phyloP scores from a whole-genome alignment of 371 early-diverging fungal species.

The Lichtheimia ornata region DNA sequence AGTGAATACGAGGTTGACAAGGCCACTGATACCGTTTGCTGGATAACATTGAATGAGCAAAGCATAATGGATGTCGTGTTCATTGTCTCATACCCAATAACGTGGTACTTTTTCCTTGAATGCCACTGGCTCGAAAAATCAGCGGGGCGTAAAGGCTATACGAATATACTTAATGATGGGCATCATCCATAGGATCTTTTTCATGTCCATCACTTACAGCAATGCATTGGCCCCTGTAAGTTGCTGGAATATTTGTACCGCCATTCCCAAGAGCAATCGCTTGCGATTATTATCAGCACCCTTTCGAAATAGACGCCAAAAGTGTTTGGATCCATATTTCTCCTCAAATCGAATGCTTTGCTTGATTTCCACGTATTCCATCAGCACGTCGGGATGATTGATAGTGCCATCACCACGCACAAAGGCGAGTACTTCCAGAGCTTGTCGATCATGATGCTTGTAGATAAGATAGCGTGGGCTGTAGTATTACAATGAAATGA shows the following conservation, averaged over 20 bases:
- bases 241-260: slow-evolving; percentile 76
- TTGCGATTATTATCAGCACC: slow-evolving; percentile 53
- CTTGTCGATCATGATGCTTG: slow-evolving; percentile 54
- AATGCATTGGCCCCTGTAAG: slow-evolving; percentile 76
- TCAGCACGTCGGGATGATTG: slow-evolving; percentile 39
- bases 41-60: slow-evolving; percentile 5
- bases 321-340: slow-evolving; percentile 60
- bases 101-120: slow-evolving; percentile 48
- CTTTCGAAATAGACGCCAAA: slow-evolving; percentile 61
- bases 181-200: neutral
- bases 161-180: neutral
- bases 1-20: slow-evolving; percentile 68
- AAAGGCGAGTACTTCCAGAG: slow-evolving; percentile 50
- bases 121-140: slow-evolving; percentile 68
- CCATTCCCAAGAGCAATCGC: slow-evolving; percentile 70
- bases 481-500: neutral
- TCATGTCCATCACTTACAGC: slow-evolving; percentile 49
- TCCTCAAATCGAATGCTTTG: slow-evolving; percentile 73
- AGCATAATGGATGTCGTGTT: too few species aligned
- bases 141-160: slow-evolving; percentile 63
- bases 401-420: slow-evolving; percentile 45
- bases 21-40: slow-evolving; percentile 72
- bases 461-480: slow-evolving; percentile 70
- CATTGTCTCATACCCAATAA: slow-evolving; percentile 41
- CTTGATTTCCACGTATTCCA: slow-evolving; percentile 74